A percentile compares a stretch with the other conserved stretches of the same genome.
These are phyloP conservation scores for Leonotis leonurus DNA, from an alignment of 257 asterid species.

Conservation along the genomic window DNA sequence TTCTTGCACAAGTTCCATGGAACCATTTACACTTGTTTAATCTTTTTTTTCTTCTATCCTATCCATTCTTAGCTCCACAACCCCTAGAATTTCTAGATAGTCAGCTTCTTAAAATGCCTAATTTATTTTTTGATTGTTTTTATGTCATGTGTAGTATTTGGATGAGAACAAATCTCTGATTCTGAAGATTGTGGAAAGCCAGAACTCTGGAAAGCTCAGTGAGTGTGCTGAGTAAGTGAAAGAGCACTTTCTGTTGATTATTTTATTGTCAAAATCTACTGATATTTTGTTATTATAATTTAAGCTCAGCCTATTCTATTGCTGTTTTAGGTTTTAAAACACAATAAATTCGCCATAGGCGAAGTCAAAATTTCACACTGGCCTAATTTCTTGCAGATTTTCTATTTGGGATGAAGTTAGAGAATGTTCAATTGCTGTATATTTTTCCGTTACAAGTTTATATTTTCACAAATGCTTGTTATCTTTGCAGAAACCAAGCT, in stretches of 20 bases:
- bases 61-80: neutral
- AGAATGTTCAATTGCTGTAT: neutral
- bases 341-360: too few species aligned
- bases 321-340: too few species aligned
- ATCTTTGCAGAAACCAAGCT: slow-evolving; percentile 61
- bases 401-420: neutral
- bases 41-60: neutral
- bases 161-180: slow-evolving; percentile 97
- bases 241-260: neutral
- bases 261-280: neutral
- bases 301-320: too few species aligned
- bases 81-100: too few species aligned
- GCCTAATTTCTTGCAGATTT: neutral
- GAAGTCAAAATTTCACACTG: too few species aligned
- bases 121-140: neutral
- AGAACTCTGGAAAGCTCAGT: slow-evolving; percentile 79
- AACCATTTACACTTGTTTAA: neutral
- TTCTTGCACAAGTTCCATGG: neutral
- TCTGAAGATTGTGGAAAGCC: slow-evolving; percentile 96
- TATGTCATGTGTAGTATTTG: slow-evolving; percentile 50
- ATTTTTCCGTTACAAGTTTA: too few species aligned
- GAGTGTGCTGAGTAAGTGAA: slow-evolving; percentile 94
- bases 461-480: too few species aligned
- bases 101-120: neutral
- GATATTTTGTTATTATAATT: neutral